Base-by-base conservation (phyloP, 768 basidiomycete species). In the Terana coerulea region DNA sequence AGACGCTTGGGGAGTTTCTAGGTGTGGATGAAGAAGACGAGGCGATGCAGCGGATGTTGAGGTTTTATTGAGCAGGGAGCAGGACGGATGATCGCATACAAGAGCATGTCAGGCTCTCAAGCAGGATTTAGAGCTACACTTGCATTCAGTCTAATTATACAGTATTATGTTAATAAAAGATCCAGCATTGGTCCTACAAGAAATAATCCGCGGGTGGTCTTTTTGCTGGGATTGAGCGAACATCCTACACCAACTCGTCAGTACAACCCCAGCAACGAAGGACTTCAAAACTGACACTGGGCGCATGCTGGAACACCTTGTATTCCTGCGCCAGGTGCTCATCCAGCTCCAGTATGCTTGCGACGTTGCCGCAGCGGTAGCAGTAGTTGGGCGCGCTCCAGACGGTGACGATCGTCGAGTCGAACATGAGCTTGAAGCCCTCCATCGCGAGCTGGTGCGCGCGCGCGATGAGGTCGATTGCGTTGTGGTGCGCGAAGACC, bases 341-440 rank as follows among this genome's bases (percentile, higher is more conserved):
- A 67, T 98, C 94, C 46, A 99, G 76, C 65, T 95, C 88, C 15
- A 98, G 76, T 61, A 98, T 94, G 25, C 91, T 93, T 28, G 95
- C 94, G 21, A 95, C 90, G 67, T 98, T 97, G 15, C 95, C 95
- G 66, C 95, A 98, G 56, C 95, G 77, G 70, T 98, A 98, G 69
- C 95, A 98, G 67, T 98, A 98, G 69, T 98, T 98, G 12, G 95
- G 95, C 3, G 94, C 95, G 61, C 89, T 92, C 95, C 95, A 98
- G 34, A 98, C 94, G 7, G 95, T 98, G 28, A 98, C 95, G 59
- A 98, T 95, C 37, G 83, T 86, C 47, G 81, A 75, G 69, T 98
- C 95, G 62, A 97, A 97, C 94, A 98, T 95, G 68, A 93, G 78
- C 72, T 97, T 98, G 72, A 82, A 97, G 19, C 94, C 94, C 70